phyloP scores from a whole-genome alignment of 306 rosid species.

The Pueraria montana region DNA sequence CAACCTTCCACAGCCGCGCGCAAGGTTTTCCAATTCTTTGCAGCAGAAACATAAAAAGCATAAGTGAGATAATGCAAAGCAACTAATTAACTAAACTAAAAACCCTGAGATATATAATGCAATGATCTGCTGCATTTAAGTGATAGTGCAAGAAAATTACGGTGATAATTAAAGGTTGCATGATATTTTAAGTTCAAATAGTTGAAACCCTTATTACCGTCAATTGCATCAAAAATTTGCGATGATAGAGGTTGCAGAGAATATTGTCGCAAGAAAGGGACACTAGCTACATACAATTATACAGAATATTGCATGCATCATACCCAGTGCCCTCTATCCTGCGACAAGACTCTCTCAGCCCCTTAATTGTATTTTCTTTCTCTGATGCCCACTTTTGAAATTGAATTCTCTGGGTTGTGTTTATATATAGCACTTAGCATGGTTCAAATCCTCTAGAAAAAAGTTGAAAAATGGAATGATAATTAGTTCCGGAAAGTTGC shows the following conservation, averaged over 20 bases:
- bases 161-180: background rate
- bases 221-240: background rate
- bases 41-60: background rate
- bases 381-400: background rate
- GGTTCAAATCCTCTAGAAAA: background rate
- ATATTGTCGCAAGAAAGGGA: background rate
- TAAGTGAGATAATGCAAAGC: background rate
- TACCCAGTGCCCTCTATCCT: conserved; percentile 16
- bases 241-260: background rate
- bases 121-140: background rate
- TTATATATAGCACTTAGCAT: background rate
- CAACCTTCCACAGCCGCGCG: too few species aligned
- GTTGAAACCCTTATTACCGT: background rate
- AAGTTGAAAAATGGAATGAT: background rate
- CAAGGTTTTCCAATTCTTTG: too few species aligned
- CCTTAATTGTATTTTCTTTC: background rate
- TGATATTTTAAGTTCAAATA: too few species aligned
- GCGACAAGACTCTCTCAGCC: conserved; percentile 20
- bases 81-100: background rate
- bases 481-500: background rate
- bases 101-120: background rate
- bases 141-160: background rate
- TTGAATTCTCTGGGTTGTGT: background rate
- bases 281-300: background rate
- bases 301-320: background rate